Evolutionary conservation across 2,329 filamentous ascomycete genomes (phyloP), one percentile per base, ranked within the genome.

Genomic region (Beauveria caledonica): DNA sequence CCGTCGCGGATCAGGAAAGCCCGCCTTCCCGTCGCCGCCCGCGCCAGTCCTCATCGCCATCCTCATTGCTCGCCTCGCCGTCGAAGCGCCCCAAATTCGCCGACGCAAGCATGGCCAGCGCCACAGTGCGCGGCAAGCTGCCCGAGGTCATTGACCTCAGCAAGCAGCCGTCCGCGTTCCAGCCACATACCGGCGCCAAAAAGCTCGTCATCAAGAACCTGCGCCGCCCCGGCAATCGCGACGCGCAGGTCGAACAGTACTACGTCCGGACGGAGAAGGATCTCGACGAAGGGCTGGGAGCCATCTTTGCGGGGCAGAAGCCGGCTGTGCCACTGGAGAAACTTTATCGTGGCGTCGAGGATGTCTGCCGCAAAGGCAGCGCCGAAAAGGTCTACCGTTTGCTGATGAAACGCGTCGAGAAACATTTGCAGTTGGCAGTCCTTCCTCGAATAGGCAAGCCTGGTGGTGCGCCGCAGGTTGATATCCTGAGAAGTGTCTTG

Each of bases 171-270:
- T 71, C 74, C 39, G 73, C 76, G 55, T 90, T 92, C 69, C 89
- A 88, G 66, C 86, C 90, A 13, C 85, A 90, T 68, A 79, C 81
- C 11, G 92, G 91, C 36, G 86, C 90, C 21, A 92, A 88, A 78
- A 92, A 88, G 74, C 82, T 99, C 50, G 84, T 93, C n/a, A 90
- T 99, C 68, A 96, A 96, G 82, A 97, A 97, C 71, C 81, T 97
- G 64, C 86, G 88, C 62, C 81, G 83, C 1, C 80, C 80, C 19
- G 76, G 82, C n/a, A 80, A 81, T 61, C 71, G 74, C 44, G 69
- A 75, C 57, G 78, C 83, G 59, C 84, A 91, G 66, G 83, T 89
- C 21, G 85, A 89, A 63, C 80, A 84, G 64, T 97, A 96, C 76
- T 90, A 96, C 67, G 79, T 86, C 45, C 85, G 86, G 67, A 87